phyloP scores from a whole-genome alignment of 1,139 yeast genomes.

The Sugiyamaella neomexicana region DNA sequence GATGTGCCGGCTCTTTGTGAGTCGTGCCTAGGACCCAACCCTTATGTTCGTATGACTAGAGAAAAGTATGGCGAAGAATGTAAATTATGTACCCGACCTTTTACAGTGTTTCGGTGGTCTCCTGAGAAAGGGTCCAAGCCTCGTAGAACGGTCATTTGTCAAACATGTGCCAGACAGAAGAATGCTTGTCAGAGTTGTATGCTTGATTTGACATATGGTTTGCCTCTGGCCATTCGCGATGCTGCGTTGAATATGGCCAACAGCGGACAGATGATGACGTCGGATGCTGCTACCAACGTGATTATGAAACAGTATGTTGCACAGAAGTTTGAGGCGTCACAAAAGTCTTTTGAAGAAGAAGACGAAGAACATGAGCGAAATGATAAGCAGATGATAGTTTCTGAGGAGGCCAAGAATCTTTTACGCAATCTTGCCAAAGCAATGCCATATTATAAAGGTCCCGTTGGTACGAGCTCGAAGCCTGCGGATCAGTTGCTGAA shows the following conservation, averaged over 20 bases:
- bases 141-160: constrained; percentile 52
- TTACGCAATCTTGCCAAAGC: constrained; percentile 46
- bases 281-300: constrained; percentile 43
- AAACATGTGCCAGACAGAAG: constrained; percentile 72
- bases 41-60: constrained; percentile 67
- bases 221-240: constrained; percentile 77
- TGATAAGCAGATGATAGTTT: constrained; percentile 11
- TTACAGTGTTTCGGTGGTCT: constrained; percentile 75
- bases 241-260: constrained; percentile 79
- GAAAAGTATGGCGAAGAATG: constrained; percentile 71
- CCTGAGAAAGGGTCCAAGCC: constrained; percentile 35
- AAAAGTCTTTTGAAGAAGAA: constrained; percentile 45
- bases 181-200: constrained; percentile 89
- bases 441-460: constrained; percentile 33
- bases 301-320: constrained; percentile 57
- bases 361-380: constrained; percentile 26
- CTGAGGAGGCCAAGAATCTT: constrained; percentile 43
- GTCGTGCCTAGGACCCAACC: constrained; percentile 65
- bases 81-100: constrained; percentile 75
- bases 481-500: background rate
- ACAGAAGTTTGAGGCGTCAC: constrained; percentile 46
- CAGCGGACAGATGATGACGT: constrained; percentile 36
- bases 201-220: constrained; percentile 75
- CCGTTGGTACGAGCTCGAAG: constrained; percentile 5
- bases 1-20: constrained; percentile 69